phyloP scores from a whole-genome alignment of 1,139 yeast genomes.

The Candida sanyaensis region DNA sequence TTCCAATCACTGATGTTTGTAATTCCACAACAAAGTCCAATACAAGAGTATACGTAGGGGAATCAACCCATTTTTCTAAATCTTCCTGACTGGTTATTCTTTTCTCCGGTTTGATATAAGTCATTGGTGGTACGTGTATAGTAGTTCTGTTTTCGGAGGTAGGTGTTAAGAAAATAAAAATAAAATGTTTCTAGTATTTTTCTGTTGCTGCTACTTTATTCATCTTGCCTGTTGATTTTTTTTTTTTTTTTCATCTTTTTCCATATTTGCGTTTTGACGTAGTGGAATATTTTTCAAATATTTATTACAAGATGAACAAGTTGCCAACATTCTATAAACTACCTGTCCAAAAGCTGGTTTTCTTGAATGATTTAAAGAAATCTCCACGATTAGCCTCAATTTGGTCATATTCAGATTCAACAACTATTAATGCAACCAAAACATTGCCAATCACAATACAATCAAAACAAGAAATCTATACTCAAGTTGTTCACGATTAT shows the following conservation, averaged over 20 bases:
- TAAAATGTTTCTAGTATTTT: too few relatives aligned
- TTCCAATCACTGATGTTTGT: slow-evolving; percentile 71
- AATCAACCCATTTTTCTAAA: slow-evolving; percentile 59
- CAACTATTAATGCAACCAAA: slow-evolving; percentile 30
- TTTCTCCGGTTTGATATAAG: slow-evolving; percentile 39
- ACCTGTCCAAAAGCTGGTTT: slow-evolving; percentile 18
- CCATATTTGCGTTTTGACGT: background rate
- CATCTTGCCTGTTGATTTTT: background rate
- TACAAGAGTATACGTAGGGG: slow-evolving; percentile 52
- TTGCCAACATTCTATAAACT: slow-evolving; percentile 14
- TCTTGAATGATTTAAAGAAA: slow-evolving; percentile 15
- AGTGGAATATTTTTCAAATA: background rate
- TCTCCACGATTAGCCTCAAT: slow-evolving; percentile 20
- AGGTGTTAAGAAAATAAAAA: background rate
- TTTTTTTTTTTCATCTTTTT: background rate
- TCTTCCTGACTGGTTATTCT: slow-evolving; percentile 65
- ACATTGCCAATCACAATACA: slow-evolving; percentile 42
- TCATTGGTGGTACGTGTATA: slow-evolving; percentile 1
- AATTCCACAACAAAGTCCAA: slow-evolving; percentile 57
- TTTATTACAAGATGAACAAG: background rate
- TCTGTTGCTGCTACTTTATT: too few relatives aligned
- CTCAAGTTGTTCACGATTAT: slow-evolving; percentile 25
- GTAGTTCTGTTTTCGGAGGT: background rate
- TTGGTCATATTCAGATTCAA: slow-evolving; percentile 14
- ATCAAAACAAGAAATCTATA: slow-evolving; percentile 30